Conservation (phyloP, 2,329 filamentous ascomycete species). For the Macrophomina tecta region DNA sequence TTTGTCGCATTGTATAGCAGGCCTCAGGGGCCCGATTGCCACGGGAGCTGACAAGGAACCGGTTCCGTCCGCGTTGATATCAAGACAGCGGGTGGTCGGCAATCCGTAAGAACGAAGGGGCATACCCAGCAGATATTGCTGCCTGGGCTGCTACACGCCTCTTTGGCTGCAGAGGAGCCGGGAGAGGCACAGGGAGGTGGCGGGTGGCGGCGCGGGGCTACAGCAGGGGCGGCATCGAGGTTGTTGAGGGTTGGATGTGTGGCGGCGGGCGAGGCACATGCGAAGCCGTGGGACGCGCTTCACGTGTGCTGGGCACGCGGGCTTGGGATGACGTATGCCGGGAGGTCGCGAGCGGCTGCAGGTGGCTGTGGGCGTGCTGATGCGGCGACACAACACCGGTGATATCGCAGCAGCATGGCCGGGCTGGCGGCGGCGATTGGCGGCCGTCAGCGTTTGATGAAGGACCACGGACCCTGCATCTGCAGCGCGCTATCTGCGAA, state of each 20-base stretch:
- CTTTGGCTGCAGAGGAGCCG: background rate
- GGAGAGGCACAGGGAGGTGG: background rate
- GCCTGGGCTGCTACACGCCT: background rate
- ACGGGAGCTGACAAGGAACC: too few relatives aligned
- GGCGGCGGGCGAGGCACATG: constrained; percentile 1
- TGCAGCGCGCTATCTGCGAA: constrained; percentile 7
- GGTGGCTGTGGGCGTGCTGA: background rate
- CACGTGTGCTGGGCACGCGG: background rate
- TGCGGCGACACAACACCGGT: background rate
- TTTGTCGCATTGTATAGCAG: too few relatives aligned
- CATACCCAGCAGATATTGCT: background rate
- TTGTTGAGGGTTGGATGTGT: constrained; percentile 3
- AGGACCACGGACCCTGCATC: constrained; percentile 11
- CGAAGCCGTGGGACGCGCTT: background rate
- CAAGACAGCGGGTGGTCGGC: background rate
- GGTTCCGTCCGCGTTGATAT: background rate
- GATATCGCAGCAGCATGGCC: constrained; percentile 1
- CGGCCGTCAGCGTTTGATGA: background rate
- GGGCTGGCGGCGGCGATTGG: background rate
- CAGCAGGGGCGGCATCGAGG: background rate
- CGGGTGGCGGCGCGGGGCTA: background rate
- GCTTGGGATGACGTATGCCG: background rate
- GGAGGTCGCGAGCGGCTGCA: background rate
- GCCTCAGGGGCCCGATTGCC: too few relatives aligned
- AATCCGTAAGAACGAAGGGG: background rate